A percentile compares a stretch with the other conserved stretches of the same genome.
These are phyloP conservation scores for Globisporangium alternatum DNA, from an alignment of 352 stramenopile species.

Conservation along the genomic window DNA sequence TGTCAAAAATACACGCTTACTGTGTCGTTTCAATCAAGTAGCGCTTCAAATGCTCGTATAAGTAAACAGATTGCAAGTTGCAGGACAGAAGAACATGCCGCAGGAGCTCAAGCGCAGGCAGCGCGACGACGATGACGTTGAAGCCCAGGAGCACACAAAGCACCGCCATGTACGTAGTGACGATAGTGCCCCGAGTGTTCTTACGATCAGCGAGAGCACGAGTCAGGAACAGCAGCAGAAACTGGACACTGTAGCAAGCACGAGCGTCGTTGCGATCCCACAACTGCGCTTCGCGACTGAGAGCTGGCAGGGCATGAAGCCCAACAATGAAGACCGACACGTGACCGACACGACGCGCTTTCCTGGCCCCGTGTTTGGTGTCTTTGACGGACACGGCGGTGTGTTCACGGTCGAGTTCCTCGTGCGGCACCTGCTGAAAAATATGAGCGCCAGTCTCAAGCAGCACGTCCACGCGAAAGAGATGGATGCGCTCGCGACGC, in stretches of 20 bases:
- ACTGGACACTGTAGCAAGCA: background rate
- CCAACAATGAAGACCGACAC: slow-evolving; percentile 59
- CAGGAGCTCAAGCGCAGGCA: slow-evolving; percentile 30
- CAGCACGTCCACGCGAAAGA: slow-evolving; percentile 27
- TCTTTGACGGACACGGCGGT: slow-evolving; percentile 65
- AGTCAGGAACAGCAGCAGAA: background rate
- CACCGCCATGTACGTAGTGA: background rate
- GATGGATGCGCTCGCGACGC: slow-evolving; percentile 18
- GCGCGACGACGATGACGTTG: slow-evolving; percentile 18
- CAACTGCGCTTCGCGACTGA: slow-evolving; percentile 48
- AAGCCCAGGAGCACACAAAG: background rate
- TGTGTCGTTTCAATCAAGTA: too few species aligned
- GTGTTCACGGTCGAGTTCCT: slow-evolving; percentile 50
- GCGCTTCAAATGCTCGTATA: background rate
- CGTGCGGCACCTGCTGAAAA: slow-evolving; percentile 39
- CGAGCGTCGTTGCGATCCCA: slow-evolving; percentile 20
- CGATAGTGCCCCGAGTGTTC: background rate
- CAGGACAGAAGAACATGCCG: background rate
- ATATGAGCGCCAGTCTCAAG: slow-evolving; percentile 23
- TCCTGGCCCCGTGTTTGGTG: slow-evolving; percentile 46
- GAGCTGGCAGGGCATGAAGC: slow-evolving; percentile 51
- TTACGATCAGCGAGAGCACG: background rate
- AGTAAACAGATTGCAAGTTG: background rate
- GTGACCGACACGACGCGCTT: slow-evolving; percentile 28
- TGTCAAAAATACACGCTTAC: too few species aligned